A percentile compares a stretch with the other conserved stretches of the same genome.
These are phyloP conservation scores for Teunomyces lycoperdinae DNA, from an alignment of 805 yeast genomes.

Conservation along the genomic window DNA sequence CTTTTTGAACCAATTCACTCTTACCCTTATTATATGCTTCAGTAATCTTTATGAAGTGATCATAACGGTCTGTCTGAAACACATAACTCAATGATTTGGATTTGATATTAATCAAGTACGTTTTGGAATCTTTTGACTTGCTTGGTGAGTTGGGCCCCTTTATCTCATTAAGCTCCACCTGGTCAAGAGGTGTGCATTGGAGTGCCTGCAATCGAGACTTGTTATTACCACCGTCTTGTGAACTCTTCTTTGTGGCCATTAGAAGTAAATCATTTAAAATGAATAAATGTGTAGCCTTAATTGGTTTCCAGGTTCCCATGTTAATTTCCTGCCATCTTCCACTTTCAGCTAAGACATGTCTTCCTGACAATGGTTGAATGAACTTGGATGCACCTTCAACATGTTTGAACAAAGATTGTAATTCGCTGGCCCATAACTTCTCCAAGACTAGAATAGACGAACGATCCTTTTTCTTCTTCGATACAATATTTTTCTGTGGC, in stretches of 20 bases:
- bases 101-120: constrained; percentile 45
- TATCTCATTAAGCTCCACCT: constrained; percentile 48
- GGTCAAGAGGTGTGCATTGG: constrained; percentile 75
- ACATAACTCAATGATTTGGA: constrained; percentile 50
- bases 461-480: constrained; percentile 47
- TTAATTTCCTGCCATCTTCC: constrained; percentile 86
- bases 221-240: constrained; percentile 23
- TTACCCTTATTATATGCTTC: constrained; percentile 60
- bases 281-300: constrained; percentile 72
- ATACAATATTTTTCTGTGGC: constrained; percentile 10
- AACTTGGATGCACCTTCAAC: constrained; percentile 90
- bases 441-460: constrained; percentile 71
- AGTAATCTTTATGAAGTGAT: constrained; percentile 53
- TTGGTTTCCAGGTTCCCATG: constrained; percentile 78
- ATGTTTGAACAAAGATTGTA: constrained; percentile 67
- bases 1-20: constrained; percentile 43
- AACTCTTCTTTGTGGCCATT: constrained; percentile 60
- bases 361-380: constrained; percentile 69
- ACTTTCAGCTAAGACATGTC: constrained; percentile 77
- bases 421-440: constrained; percentile 75
- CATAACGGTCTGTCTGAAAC: constrained; percentile 58
- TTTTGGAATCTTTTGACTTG: constrained; percentile 18
- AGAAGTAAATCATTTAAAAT: constrained; percentile 74
- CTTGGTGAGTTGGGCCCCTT: constrained; percentile 17
- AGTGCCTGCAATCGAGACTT: constrained; percentile 57